Evolutionary conservation across 192 early-diverging fungal species (phyloP).

Genomic region (Podila minutissima): DNA sequence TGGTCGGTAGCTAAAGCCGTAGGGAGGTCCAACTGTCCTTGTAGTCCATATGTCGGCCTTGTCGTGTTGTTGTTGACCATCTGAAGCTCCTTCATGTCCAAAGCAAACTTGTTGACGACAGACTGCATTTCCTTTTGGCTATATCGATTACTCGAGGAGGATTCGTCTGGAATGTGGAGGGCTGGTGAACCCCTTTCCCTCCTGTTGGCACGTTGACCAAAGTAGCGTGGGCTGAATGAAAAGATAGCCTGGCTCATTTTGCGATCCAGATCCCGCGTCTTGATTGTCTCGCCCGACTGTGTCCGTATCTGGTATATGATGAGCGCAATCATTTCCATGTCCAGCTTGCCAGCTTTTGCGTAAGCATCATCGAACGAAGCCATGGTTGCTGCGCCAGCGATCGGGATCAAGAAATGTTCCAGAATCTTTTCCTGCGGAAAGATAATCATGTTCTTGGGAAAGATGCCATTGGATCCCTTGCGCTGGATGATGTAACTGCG

Average conservation of each 20-base stretch:
- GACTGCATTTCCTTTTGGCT: neutral
- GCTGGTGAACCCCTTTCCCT: neutral
- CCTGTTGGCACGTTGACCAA: neutral
- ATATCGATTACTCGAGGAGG: neutral
- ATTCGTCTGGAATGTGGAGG: neutral
- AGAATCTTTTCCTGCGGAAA: neutral
- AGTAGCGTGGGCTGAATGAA: neutral
- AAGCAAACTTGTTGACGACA: neutral
- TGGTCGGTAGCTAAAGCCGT: neutral
- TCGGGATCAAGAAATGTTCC: neutral
- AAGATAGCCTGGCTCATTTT: neutral
- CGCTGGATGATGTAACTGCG: neutral
- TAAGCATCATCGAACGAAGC: neutral
- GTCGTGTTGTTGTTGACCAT: neutral
- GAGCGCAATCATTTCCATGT: neutral
- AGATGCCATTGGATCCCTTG: neutral
- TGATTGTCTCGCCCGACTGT: neutral
- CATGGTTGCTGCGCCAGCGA: neutral
- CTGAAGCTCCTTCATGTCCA: neutral
- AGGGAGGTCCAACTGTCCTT: neutral
- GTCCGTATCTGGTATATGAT: neutral
- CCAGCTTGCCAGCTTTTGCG: neutral
- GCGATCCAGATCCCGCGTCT: neutral
- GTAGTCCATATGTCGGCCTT: neutral
- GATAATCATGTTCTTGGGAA: neutral